Evolutionary conservation across 1,139 yeast species (phyloP), one percentile per base, ranked within the genome.

Genomic region (Pneumocystis oryctolagi): DNA sequence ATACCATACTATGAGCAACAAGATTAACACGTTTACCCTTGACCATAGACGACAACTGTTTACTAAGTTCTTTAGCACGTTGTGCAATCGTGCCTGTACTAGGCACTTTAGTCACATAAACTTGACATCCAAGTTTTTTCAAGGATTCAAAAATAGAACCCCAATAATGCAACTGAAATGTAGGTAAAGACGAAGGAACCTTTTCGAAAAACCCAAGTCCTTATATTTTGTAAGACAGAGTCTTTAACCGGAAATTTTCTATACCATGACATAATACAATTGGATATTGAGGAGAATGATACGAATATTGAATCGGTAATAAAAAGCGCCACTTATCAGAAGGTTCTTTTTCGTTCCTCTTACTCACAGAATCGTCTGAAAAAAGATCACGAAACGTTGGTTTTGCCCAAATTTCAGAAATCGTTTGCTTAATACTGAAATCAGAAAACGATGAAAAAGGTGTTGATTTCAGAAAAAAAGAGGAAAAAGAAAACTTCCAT

Each of bases 1-100:
- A 3, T 12, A 47, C 55, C 96, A 89, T 89, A 0, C 96, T 88
- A 71, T 89, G 97, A n/a, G 95, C 94, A 28, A 89, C 78, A 55
- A 89, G 73, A 71, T 89, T 89, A 18, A 89, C 60, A 16, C 63
- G 37, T n/a, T 60, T 63, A 76, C 77, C 65, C 6, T 47, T 75
- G 72, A 18, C 72, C 68, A 5, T 67, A 67, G 18, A 69, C 67
- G 42, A 59, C 16, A 64, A 57, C n/a, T 62, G 64, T 20, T 60
- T 61, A 39, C 60, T 61, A 32, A 64, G 42, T 9, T 62, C 63
- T 18, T 57, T 53, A 9, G 66, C 65, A 20, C 66, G 61, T 28
- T 64, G 62, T 67, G 81, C 80, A 58, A 87, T 84, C 14, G 83
- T 77, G 0, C 87, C 90, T 73, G 85, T 85, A 0, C 90, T 83